A percentile compares a stretch with the other conserved stretches of the same genome.
phyloP scores from a whole-genome alignment of 73 alveolate genomes.

The Symbiodinium pilosum region DNA sequence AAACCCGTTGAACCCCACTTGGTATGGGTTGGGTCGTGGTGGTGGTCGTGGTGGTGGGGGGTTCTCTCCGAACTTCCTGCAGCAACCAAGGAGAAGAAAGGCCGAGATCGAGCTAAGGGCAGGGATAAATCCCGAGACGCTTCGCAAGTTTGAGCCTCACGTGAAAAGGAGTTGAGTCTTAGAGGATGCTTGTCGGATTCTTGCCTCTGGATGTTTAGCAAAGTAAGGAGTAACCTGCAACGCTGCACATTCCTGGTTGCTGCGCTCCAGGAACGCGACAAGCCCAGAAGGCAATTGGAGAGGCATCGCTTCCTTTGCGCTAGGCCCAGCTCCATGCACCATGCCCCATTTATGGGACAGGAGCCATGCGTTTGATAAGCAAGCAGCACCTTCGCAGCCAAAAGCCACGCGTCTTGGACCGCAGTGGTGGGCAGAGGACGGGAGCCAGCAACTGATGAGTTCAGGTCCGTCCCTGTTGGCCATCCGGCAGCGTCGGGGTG shows the following conservation, averaged over 20 bases:
- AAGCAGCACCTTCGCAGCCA: neutral
- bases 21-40: no score
- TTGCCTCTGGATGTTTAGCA: no score
- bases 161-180: no score
- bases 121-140: neutral
- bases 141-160: neutral
- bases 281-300: slow-evolving; percentile 62
- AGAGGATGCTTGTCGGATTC: no score
- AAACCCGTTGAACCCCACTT: no score
- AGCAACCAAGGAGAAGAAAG: neutral
- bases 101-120: neutral
- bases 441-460: no score
- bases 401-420: neutral
- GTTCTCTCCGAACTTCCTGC: neutral
- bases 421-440: neutral
- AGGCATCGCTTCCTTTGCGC: slow-evolving; percentile 9
- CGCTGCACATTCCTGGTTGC: no score
- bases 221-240: no score
- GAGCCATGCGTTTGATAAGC: slow-evolving; percentile 91
- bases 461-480: no score
- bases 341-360: neutral
- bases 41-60: neutral
- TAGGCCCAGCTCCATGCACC: neutral
- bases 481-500: no score
- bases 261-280: neutral